Evolutionary conservation across 441 rosid genomes (phyloP).

Genomic region (Populus trichocarpa): DNA sequence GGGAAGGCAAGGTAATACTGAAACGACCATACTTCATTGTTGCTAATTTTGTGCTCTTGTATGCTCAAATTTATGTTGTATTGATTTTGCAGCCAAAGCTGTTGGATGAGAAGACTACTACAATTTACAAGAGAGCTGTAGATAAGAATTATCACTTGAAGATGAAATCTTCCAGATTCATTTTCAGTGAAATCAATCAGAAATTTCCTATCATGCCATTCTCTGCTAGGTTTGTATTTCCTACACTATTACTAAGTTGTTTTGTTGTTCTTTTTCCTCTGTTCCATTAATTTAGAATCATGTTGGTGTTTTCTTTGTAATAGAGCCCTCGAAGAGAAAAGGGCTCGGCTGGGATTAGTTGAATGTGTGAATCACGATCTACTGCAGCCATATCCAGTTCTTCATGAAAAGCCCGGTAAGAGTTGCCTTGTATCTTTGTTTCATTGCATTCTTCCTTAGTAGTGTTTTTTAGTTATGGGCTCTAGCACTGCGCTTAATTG

Average conservation of each 20-base stretch:
- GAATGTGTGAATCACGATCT: conserved; percentile 97
- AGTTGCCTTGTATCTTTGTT: background rate
- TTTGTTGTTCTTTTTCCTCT: background rate
- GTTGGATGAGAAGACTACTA: conserved; percentile 92
- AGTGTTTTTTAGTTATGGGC: background rate
- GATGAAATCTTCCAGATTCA: conserved; percentile 97
- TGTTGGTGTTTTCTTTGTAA: background rate
- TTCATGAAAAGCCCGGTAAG: conserved; percentile 91
- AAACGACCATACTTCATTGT: background rate
- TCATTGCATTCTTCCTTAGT: background rate
- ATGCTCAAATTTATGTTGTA: background rate
- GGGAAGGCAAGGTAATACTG: conserved; percentile 90
- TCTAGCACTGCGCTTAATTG: background rate
- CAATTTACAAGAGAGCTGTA: conserved; percentile 89
- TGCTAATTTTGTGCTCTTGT: background rate
- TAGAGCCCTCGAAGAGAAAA: conserved; percentile 95
- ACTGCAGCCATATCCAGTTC: conserved; percentile 96
- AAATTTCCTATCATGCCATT: conserved; percentile 86
- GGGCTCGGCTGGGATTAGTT: conserved; percentile 87
- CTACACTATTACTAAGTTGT: background rate
- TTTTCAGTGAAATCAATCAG: conserved; percentile 84
- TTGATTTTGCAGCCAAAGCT: conserved; percentile 71
- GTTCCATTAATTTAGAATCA: background rate
- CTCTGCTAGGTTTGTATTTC: conserved; percentile 61
- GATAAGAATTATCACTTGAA: conserved; percentile 79